Evolutionary conservation across 768 basidiomycete genomes (phyloP).

Genomic region (Amanita exitialis): DNA sequence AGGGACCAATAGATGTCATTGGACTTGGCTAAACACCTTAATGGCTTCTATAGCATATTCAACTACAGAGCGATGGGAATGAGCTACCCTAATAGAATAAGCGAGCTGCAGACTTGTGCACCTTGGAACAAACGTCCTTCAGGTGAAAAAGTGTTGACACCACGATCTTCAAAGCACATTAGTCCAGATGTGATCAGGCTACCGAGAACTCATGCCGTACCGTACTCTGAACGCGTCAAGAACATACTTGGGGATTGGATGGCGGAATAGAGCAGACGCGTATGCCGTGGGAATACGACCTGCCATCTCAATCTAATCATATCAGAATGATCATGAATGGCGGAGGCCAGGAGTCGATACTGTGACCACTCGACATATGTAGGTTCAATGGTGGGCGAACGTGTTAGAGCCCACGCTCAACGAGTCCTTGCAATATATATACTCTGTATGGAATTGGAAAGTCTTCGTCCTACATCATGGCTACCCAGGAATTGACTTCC

Average conservation of each 20-base stretch:
- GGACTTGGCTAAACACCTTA: slow-evolving; percentile 45
- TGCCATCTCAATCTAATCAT: slow-evolving; percentile 22
- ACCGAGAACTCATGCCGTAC: slow-evolving; percentile 26
- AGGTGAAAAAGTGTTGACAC: slow-evolving; percentile 98
- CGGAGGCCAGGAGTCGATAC: no score
- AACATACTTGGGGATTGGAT: slow-evolving; percentile 49
- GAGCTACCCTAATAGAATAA: slow-evolving; percentile 3
- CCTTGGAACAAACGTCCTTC: slow-evolving; percentile 99
- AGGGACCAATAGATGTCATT: not conserved
- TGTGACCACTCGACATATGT: not conserved
- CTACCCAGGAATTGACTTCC: slow-evolving; percentile 27
- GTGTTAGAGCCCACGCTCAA: no score
- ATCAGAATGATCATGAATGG: not conserved
- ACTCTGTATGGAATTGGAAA: not conserved
- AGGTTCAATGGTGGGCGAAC: not conserved
- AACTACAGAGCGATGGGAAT: slow-evolving; percentile 39
- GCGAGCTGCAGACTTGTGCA: slow-evolving; percentile 21
- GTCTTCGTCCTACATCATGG: slow-evolving; percentile 16
- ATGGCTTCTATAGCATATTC: slow-evolving; percentile 99
- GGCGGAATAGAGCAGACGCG: slow-evolving; percentile 30
- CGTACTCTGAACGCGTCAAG: slow-evolving; percentile 93
- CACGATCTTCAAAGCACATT: slow-evolving; percentile 54
- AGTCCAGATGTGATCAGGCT: not conserved
- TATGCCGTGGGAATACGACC: slow-evolving; percentile 32
- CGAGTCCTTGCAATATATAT: no score